Conservation (phyloP, 495 filamentous ascomycete species). For the Acidomyces sp. region DNA sequence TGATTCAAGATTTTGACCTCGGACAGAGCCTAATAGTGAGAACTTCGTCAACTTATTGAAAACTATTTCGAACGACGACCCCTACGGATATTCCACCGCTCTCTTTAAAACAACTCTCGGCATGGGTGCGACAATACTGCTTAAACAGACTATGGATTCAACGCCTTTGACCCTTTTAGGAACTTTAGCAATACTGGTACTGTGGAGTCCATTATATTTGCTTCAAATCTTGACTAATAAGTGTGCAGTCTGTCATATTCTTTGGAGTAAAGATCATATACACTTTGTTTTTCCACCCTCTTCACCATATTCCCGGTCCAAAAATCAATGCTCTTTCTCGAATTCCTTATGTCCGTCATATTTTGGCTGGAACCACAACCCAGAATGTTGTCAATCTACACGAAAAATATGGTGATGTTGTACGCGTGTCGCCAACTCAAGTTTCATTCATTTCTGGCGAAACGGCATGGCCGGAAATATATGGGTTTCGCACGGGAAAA, state of each 20-base stretch:
- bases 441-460: slow-evolving; percentile 20
- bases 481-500: slow-evolving; percentile 19
- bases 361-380: slow-evolving; percentile 11
- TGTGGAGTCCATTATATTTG: too few relatives aligned
- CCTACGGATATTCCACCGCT: too few relatives aligned
- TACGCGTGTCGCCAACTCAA: slow-evolving; percentile 21
- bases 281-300: slow-evolving; percentile 39
- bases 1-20: too few relatives aligned
- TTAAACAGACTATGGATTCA: too few relatives aligned
- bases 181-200: background rate
- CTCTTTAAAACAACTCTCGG: too few relatives aligned
- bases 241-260: slow-evolving; percentile 3
- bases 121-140: too few relatives aligned
- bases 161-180: too few relatives aligned
- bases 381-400: slow-evolving; percentile 14
- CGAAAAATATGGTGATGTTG: slow-evolving; percentile 19
- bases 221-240: too few relatives aligned
- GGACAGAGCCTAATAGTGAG: too few relatives aligned
- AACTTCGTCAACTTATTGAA: too few relatives aligned
- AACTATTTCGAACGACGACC: too few relatives aligned
- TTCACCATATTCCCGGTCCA: slow-evolving; percentile 38
- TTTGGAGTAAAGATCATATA: slow-evolving; percentile 23
- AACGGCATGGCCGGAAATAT: slow-evolving; percentile 22
- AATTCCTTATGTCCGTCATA: slow-evolving; percentile 15
- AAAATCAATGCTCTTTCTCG: slow-evolving; percentile 18